Base-by-base conservation (phyloP, 306 rosid genomes). In the Vigna mungo region DNA sequence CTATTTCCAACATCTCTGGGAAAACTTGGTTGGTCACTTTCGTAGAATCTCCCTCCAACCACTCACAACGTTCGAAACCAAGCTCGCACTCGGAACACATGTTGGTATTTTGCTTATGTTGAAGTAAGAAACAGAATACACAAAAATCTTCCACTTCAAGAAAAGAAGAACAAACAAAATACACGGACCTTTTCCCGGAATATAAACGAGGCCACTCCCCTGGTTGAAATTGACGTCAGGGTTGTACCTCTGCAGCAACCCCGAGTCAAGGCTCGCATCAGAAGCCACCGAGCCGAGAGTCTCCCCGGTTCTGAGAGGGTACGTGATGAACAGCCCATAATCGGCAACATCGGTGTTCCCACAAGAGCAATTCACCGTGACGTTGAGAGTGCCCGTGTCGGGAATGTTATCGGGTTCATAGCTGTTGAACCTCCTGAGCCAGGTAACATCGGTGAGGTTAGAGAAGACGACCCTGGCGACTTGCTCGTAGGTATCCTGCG, bases 261-360 rank as follows among this genome's bases (percentile, higher is more conserved):
- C 64, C 0, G 75, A 0, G 23, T 80, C 82, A 71, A 92, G 30
- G 1, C 25, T 32, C 13, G 21, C 47, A 0, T 0, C 0, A 0
- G 0, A 4, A 0, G 91, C 82, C 49, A 92, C 80, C 0, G 84
- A 5, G 34, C 64, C 73, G 86, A 88, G 67, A 66, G 9, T 89
- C 6, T 95, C 90, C 25, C 66, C 78, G 0, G 75, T 62, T 72
- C 84, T 61, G 47, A 95, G 88, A 1, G 99, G 98, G 68, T 88
- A 95, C 0, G 97, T 90, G 0, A 89, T 23, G 44, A 95, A 95
- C 90, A 91, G 39, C 9, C 97, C 98, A 77, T 85, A 95, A 4
- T 74, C 30, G 0, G 84, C 80, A 23, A 95, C 83, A 17, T 17
- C 9, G 0, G 75, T 72, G 27, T 87, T 3, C 65, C 99, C 99